Percentiles rank a stretch among this genome's conserved stretches.
phyloP scores from a whole-genome alignment of 768 basidiomycete species.

The Lactifluus piperatus region DNA sequence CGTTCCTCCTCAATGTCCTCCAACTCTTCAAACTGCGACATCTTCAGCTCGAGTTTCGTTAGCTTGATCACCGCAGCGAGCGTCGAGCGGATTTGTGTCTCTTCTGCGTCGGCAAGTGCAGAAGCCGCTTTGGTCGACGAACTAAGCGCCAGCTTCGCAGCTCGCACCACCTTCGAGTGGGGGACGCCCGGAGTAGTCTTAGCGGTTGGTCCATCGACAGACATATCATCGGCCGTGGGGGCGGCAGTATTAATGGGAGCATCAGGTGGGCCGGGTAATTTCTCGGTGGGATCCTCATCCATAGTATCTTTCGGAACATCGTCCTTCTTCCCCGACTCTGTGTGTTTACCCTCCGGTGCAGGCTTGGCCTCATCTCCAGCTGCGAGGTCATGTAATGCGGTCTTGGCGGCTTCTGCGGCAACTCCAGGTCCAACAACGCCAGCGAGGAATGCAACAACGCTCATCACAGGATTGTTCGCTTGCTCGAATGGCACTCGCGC shows the following conservation, averaged over 20 bases:
- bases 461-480: constrained; percentile 97
- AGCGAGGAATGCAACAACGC: constrained; percentile 94
- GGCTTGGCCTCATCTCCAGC: constrained; percentile 31
- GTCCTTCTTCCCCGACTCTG: constrained; percentile 27
- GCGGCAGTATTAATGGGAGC: constrained; percentile 17
- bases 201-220: constrained; percentile 36
- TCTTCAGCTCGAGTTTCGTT: constrained; percentile 91
- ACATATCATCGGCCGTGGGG: constrained; percentile 33
- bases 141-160: constrained; percentile 80
- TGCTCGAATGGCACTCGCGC: constrained; percentile 85
- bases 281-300: constrained; percentile 18
- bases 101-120: constrained; percentile 74
- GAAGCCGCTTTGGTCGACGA: constrained; percentile 83
- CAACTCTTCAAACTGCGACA: constrained; percentile 88
- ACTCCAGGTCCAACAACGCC: constrained; percentile 86
- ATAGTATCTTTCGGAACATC: constrained; percentile 30
- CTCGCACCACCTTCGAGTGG: constrained; percentile 69
- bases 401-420: constrained; percentile 90
- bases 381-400: constrained; percentile 74
- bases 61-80: constrained; percentile 82
- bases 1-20: constrained; percentile 92
- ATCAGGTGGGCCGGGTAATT: constrained; percentile 14
- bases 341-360: constrained; percentile 23
- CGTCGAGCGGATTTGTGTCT: constrained; percentile 65
- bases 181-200: constrained; percentile 40